These are phyloP conservation scores for Nakataea oryzae DNA, from an alignment of 2,329 filamentous ascomycete species.

Conservation along the genomic window DNA sequence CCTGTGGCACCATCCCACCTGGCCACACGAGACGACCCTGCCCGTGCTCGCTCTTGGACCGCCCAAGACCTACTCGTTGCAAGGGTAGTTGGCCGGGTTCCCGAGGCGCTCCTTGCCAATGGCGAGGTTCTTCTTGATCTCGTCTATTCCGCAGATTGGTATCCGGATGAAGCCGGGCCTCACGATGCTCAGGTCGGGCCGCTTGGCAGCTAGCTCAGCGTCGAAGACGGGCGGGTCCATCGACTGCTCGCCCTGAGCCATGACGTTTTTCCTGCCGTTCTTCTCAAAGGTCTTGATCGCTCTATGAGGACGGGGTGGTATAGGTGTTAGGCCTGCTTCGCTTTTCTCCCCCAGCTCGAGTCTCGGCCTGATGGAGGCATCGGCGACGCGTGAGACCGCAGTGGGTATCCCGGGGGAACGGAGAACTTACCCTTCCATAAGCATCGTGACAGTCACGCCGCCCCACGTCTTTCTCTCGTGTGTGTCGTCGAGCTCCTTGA, in stretches of 20 bases:
- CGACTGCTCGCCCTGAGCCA: neutral
- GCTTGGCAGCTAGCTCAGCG: neutral
- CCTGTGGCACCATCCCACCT: too few species aligned
- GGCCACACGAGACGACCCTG: too few species aligned
- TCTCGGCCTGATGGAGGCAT: too few species aligned
- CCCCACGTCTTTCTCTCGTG: neutral
- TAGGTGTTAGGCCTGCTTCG: too few species aligned
- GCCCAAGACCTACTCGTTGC: too few species aligned
- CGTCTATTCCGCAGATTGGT: neutral
- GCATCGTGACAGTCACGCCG: neutral
- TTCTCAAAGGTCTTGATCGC: neutral
- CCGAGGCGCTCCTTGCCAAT: neutral
- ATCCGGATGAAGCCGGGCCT: neutral
- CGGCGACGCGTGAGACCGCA: too few species aligned
- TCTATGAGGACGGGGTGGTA: neutral
- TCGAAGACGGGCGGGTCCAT: neutral
- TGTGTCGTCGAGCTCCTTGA: neutral
- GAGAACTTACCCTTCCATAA: neutral
- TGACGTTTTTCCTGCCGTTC: neutral
- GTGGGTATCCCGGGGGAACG: too few species aligned
- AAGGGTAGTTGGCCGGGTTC: neutral
- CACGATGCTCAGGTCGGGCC: neutral
- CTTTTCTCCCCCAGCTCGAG: neutral
- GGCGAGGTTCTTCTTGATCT: neutral
- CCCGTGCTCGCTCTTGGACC: too few species aligned